These are phyloP conservation scores for Cordyceps tenuipes DNA, from an alignment of 2,329 filamentous ascomycete genomes.

Conservation along the genomic window DNA sequence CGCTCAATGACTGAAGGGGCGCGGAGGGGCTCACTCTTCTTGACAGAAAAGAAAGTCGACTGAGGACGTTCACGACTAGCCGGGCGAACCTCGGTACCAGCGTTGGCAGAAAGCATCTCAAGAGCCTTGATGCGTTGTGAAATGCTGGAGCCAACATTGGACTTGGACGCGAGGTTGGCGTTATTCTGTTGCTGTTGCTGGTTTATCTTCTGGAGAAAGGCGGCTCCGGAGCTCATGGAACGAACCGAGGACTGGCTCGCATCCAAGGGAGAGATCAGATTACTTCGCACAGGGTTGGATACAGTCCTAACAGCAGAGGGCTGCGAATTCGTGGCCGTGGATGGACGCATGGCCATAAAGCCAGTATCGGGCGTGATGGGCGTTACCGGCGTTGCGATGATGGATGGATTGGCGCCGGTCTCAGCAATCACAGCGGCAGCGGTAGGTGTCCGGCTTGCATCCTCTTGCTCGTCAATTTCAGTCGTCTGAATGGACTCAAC, in stretches of 20 bases:
- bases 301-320: conserved; percentile 35
- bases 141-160: conserved; percentile 81
- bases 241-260: conserved; percentile 38
- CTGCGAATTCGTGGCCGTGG: conserved; percentile 19
- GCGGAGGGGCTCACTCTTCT: conserved; percentile 37
- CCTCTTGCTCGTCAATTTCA: conserved; percentile 18
- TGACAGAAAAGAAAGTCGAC: conserved; percentile 53
- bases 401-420: neutral
- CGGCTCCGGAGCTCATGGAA: conserved; percentile 49
- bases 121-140: conserved; percentile 91
- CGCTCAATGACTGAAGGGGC: conserved; percentile 39
- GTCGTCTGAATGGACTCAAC: conserved; percentile 54
- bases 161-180: conserved; percentile 48
- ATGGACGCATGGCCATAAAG: conserved; percentile 14
- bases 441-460: conserved; percentile 20
- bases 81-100: conserved; percentile 20
- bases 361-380: neutral
- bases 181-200: conserved; percentile 39
- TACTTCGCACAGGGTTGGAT: conserved; percentile 37
- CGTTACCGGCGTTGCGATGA: conserved; percentile 6
- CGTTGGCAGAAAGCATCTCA: conserved; percentile 58
- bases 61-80: conserved; percentile 33
- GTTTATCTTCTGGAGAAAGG: conserved; percentile 45
- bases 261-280: conserved; percentile 38
- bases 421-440: conserved; percentile 34